These are phyloP conservation scores for Kwoniella sp. DNA, from an alignment of 768 basidiomycete genomes.

Conservation along the genomic window DNA sequence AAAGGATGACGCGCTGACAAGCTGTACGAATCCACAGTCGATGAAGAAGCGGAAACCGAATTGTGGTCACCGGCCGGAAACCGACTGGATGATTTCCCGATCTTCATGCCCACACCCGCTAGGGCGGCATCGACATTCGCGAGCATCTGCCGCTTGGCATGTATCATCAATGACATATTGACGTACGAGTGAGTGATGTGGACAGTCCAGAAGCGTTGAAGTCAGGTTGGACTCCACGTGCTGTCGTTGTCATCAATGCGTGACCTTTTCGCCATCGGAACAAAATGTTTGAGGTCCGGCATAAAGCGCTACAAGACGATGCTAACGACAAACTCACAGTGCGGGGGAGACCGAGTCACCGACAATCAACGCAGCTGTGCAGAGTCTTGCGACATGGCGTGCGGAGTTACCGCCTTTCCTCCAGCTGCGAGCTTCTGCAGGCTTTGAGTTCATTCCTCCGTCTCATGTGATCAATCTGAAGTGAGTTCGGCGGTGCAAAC, in stretches of 20 bases:
- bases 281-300: no score
- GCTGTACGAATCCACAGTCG: no score
- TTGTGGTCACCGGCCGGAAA: neutral
- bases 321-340: neutral
- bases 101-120: neutral
- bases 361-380: neutral
- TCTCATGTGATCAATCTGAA: neutral
- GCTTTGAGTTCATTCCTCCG: neutral
- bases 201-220: no score
- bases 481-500: neutral
- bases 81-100: neutral
- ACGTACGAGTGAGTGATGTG: slow-evolving; percentile 1
- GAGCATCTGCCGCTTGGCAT: neutral
- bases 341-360: neutral
- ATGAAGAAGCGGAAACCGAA: neutral
- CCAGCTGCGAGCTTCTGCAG: neutral
- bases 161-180: neutral
- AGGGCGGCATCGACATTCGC: neutral
- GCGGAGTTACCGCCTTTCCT: neutral
- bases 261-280: no score
- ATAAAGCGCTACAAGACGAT: no score
- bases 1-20: no score
- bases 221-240: no score
- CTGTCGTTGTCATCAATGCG: no score
- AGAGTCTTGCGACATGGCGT: neutral